phyloP scores from a whole-genome alignment of 805 yeast genomes.

The Blastobotrys mokoenaii region DNA sequence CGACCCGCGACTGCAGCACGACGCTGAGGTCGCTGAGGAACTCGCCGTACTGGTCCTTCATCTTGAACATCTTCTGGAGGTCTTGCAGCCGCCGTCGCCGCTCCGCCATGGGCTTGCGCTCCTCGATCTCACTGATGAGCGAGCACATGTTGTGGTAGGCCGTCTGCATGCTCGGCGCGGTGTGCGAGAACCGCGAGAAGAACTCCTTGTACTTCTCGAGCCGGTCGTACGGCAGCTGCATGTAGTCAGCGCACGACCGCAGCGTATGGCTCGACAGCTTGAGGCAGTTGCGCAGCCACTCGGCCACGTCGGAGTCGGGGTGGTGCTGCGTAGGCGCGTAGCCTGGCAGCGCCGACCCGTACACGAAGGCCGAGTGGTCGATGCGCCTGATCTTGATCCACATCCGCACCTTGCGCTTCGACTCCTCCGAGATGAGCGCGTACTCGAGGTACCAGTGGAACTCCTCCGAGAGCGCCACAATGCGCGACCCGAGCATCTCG shows the following conservation, averaged over 20 bases:
- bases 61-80: slow-evolving; percentile 10
- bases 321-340: slow-evolving; percentile 5
- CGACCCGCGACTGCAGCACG: slow-evolving; percentile 7
- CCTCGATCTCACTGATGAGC: slow-evolving; percentile 10
- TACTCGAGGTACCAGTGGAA: slow-evolving; percentile 15
- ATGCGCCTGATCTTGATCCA: slow-evolving; percentile 8
- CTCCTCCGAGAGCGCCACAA: slow-evolving; percentile 5
- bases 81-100: slow-evolving; percentile 11
- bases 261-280: slow-evolving; percentile 12
- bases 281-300: slow-evolving; percentile 15
- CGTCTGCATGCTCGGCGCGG: slow-evolving; percentile 6
- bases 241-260: slow-evolving; percentile 13
- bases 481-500: slow-evolving; percentile 6
- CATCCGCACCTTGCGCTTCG: slow-evolving; percentile 5
- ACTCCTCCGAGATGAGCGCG: slow-evolving; percentile 12
- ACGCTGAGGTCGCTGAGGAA: slow-evolving; percentile 15
- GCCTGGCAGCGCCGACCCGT: slow-evolving; percentile 1
- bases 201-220: slow-evolving; percentile 11
- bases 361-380: slow-evolving; percentile 2
- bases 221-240: slow-evolving; percentile 17
- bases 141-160: slow-evolving; percentile 7
- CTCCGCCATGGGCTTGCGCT: slow-evolving; percentile 12
- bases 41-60: slow-evolving; percentile 8
- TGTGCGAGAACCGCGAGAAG: slow-evolving; percentile 8
- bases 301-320: slow-evolving; percentile 13